Percentiles rank a stretch among this genome's conserved stretches.
Conservation (phyloP, 306 rosid genomes). For the Castanea mollissima region DNA sequence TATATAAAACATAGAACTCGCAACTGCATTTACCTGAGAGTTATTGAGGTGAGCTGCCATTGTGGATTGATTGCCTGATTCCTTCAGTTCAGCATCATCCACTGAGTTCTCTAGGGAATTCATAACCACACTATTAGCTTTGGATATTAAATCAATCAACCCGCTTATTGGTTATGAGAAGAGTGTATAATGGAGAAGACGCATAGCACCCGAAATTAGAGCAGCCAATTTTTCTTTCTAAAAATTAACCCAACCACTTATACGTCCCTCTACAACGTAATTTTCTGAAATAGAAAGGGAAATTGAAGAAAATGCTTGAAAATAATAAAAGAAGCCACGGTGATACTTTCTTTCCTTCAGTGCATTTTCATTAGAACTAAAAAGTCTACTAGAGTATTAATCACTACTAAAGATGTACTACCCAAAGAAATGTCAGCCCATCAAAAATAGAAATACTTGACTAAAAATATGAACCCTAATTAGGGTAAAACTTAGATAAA, state of each 20-base stretch:
- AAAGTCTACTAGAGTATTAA: no score
- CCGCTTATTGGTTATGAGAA: neutral
- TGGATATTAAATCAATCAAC: slow-evolving; percentile 1
- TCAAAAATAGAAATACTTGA: no score
- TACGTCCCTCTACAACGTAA: neutral
- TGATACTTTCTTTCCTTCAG: neutral
- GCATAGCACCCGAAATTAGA: slow-evolving; percentile 4
- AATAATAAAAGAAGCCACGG: neutral
- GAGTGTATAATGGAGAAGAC: neutral
- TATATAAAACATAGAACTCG: neutral
- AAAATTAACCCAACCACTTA: neutral
- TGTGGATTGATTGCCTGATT: slow-evolving; percentile 43
- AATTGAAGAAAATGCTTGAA: neutral
- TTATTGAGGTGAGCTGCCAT: slow-evolving; percentile 50
- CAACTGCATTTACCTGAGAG: slow-evolving; percentile 47
- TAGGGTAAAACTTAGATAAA: no score
- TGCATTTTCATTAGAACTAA: neutral
- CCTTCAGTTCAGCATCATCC: slow-evolving; percentile 42
- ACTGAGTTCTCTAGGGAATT: slow-evolving; percentile 44
- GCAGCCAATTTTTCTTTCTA: neutral
- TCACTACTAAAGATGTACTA: neutral
- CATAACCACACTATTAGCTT: slow-evolving; percentile 14
- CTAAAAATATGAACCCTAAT: no score
- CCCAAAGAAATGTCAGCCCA: neutral
- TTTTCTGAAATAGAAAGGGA: neutral